Evolutionary conservation across 2,329 filamentous ascomycete genomes (phyloP).

Genomic region (Decorospora gaudefroyi): DNA sequence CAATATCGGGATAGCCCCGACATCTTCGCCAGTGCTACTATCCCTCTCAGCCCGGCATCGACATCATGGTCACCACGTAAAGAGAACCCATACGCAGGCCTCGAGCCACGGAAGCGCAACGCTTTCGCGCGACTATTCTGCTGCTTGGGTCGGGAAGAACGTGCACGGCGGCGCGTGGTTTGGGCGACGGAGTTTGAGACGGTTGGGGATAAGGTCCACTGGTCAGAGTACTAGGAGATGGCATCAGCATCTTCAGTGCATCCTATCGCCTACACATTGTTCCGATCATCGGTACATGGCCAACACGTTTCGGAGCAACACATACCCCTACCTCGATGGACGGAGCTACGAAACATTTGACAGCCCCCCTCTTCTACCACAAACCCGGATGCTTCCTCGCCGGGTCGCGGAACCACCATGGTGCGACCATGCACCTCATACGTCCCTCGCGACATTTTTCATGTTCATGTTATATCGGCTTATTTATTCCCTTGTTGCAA

Average conservation of each 20-base stretch:
- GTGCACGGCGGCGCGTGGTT: conserved; percentile 28
- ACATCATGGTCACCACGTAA: conserved; percentile 18
- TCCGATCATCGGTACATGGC: too few species aligned
- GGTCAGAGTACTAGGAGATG: conserved; percentile 35
- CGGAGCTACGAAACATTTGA: conserved; percentile 10
- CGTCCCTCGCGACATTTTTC: too few species aligned
- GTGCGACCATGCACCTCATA: too few species aligned
- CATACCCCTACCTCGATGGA: neutral
- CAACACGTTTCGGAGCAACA: conserved; percentile 13
- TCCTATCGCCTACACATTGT: neutral
- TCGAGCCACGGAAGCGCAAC: conserved; percentile 37
- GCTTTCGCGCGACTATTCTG: conserved; percentile 40
- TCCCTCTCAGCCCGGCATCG: conserved; percentile 39
- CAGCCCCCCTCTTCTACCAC: too few species aligned
- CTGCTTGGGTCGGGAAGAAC: conserved; percentile 43
- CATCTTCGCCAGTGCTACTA: conserved; percentile 45
- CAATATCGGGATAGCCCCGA: conserved; percentile 17
- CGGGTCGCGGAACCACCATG: too few species aligned
- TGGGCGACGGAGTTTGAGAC: conserved; percentile 36
- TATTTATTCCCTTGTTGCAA: too few species aligned
- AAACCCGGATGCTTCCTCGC: too few species aligned
- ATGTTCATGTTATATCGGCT: too few species aligned
- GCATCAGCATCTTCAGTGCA: neutral
- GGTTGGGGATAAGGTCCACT: conserved; percentile 39
- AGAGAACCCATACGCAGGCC: conserved; percentile 31